phyloP scores from a whole-genome alignment of 2,329 filamentous ascomycete species.

The Myriosclerotinia curreyana region DNA sequence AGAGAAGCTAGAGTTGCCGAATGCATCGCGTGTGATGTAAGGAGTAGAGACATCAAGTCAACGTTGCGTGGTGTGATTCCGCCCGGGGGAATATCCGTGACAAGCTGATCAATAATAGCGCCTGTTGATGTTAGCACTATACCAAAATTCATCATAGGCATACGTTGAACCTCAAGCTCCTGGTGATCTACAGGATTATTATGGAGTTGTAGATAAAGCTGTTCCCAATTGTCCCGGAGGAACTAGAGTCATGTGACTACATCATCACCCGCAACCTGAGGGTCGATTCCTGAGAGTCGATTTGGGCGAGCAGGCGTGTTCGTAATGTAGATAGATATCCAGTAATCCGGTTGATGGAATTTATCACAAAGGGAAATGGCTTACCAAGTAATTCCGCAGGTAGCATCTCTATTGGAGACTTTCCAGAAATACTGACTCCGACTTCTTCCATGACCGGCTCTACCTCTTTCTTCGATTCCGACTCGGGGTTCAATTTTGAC shows the following conservation, averaged over 20 bases:
- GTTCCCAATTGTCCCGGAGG: constrained; percentile 15
- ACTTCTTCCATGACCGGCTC: constrained; percentile 18
- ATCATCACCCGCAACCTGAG: constrained; percentile 17
- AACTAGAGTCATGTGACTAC: constrained; percentile 27
- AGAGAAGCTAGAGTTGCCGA: constrained; percentile 70
- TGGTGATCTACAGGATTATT: constrained; percentile 12
- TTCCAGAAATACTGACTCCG: constrained; percentile 43
- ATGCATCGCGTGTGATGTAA: constrained; percentile 74
- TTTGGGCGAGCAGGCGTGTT: constrained; percentile 9
- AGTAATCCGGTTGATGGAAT: constrained; percentile 10
- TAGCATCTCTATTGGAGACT: constrained; percentile 62
- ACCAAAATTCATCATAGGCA: constrained; percentile 15
- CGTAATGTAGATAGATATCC: not conserved
- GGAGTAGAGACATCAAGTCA: constrained; percentile 71
- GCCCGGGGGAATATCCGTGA: constrained; percentile 71
- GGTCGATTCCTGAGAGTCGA: constrained; percentile 18
- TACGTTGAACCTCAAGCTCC: constrained; percentile 21
- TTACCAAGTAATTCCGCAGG: constrained; percentile 69
- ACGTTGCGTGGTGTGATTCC: constrained; percentile 73
- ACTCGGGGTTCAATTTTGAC: not conserved
- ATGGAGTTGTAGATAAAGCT: constrained; percentile 16
- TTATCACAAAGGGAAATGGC: constrained; percentile 38
- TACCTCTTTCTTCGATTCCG: constrained; percentile 8
- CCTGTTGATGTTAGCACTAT: constrained; percentile 45
- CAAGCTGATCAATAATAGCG: constrained; percentile 70